Conservation (phyloP, 2,329 filamentous ascomycete genomes). For the Trichophyton rubrum region DNA sequence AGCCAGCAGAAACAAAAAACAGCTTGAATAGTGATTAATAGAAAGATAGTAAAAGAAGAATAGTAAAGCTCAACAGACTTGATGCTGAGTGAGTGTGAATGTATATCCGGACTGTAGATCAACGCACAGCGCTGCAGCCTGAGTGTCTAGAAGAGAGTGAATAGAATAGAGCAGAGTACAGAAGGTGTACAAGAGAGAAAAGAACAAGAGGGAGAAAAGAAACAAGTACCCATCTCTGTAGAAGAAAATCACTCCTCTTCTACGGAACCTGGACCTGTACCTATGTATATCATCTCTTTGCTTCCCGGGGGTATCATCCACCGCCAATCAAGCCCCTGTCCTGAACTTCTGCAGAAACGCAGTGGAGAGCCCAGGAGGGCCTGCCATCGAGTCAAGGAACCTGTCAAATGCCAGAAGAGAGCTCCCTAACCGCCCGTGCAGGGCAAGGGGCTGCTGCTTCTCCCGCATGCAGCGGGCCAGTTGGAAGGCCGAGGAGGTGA, state of each 20-base stretch:
- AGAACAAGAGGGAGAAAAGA: neutral
- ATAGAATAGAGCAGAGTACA: neutral
- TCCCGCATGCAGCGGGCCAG: neutral
- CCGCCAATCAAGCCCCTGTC: neutral
- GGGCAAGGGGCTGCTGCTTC: neutral
- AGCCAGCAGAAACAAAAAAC: neutral
- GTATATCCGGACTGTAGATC: neutral
- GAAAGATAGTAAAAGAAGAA: neutral
- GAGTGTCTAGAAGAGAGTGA: neutral
- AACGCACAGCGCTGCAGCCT: neutral
- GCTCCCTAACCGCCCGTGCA: neutral
- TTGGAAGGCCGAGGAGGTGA: neutral
- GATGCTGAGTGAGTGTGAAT: neutral
- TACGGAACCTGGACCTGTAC: neutral
- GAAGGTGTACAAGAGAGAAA: neutral
- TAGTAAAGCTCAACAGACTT: neutral
- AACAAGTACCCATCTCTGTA: neutral
- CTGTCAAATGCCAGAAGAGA: constrained; percentile 1
- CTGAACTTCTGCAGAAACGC: neutral
- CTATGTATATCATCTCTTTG: neutral
- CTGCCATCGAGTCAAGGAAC: neutral
- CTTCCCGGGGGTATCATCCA: neutral
- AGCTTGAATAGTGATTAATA: neutral
- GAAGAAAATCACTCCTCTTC: neutral
- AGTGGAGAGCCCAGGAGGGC: neutral